Evolutionary conservation across 2,329 filamentous ascomycete species (phyloP).

Genomic region (Spiromastix sp.): DNA sequence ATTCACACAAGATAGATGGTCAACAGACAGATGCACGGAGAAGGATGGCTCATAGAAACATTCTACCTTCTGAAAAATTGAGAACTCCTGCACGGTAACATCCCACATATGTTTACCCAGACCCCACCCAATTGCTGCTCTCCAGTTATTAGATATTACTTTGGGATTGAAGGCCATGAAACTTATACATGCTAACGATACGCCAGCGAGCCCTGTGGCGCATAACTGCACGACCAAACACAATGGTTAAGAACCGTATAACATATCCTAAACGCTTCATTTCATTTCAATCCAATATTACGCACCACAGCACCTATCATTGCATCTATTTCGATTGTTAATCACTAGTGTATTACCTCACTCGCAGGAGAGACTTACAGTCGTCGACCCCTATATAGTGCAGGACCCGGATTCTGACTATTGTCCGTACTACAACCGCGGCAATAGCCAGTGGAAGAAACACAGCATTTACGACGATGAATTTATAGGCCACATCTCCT

Average conservation of each 20-base stretch:
- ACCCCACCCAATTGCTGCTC: conserved; percentile 19
- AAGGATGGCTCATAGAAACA: neutral
- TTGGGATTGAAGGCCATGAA: neutral
- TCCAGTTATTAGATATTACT: neutral
- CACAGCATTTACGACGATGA: conserved; percentile 19
- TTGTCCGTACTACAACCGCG: conserved; percentile 14
- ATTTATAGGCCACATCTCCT: conserved; percentile 13
- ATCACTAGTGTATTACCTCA: neutral
- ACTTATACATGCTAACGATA: conserved; percentile 16
- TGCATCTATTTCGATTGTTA: neutral
- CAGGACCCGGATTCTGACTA: conserved; percentile 19
- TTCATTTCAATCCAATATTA: neutral
- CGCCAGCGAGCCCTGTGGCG: conserved; percentile 11
- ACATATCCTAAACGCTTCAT: neutral
- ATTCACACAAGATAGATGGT: neutral
- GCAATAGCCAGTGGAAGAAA: conserved; percentile 17
- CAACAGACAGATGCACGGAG: neutral
- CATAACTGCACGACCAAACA: conserved; percentile 16
- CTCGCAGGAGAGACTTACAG: conserved; percentile 12
- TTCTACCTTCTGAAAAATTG: conserved; percentile 15
- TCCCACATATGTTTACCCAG: conserved; percentile 22
- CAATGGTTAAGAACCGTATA: no score
- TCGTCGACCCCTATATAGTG: conserved; percentile 19
- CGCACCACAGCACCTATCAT: conserved; percentile 1
- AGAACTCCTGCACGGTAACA: conserved; percentile 12